phyloP scores from a whole-genome alignment of 108 stramenopile species.

The Cylindrotheca closterium region DNA sequence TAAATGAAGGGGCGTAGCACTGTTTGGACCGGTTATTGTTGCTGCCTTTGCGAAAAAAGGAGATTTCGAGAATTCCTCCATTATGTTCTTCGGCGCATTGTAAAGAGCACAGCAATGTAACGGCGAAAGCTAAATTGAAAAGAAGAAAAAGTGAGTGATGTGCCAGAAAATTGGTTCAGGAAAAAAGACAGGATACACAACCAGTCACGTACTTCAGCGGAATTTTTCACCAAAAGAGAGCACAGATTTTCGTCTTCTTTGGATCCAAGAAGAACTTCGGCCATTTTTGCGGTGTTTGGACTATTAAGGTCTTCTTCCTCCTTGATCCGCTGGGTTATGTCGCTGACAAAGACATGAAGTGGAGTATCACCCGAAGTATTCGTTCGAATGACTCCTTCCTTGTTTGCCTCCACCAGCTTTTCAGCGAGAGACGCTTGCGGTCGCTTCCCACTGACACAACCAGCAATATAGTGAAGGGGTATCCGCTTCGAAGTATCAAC shows the following conservation, averaged over 20 bases:
- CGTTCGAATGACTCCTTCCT: conserved; percentile 28
- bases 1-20: conserved; percentile 38
- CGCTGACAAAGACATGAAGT: conserved; percentile 50
- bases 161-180: no score
- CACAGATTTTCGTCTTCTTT: conserved; percentile 3
- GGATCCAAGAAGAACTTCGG: conserved; percentile 21
- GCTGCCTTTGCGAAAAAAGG: conserved; percentile 42
- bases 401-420: conserved; percentile 36
- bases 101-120: conserved; percentile 65
- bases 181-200: no score
- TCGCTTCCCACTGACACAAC: not conserved
- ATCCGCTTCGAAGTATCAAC: conserved; percentile 50
- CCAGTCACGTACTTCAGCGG: conserved; percentile 7
- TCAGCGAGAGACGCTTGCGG: conserved; percentile 27
- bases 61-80: conserved; percentile 38
- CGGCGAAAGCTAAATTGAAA: conserved; percentile 38
- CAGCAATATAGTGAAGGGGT: conserved; percentile 59
- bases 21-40: conserved; percentile 35
- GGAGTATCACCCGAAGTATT: conserved; percentile 61
- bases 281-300: conserved; percentile 6
- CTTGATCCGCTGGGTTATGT: conserved; percentile 8
- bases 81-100: conserved; percentile 37
- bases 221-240: conserved; percentile 19
- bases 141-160: conserved; percentile 1
- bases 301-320: not conserved